These are phyloP conservation scores for Syzygium aqueum DNA, from an alignment of 345 rosid species.

Conservation along the genomic window DNA sequence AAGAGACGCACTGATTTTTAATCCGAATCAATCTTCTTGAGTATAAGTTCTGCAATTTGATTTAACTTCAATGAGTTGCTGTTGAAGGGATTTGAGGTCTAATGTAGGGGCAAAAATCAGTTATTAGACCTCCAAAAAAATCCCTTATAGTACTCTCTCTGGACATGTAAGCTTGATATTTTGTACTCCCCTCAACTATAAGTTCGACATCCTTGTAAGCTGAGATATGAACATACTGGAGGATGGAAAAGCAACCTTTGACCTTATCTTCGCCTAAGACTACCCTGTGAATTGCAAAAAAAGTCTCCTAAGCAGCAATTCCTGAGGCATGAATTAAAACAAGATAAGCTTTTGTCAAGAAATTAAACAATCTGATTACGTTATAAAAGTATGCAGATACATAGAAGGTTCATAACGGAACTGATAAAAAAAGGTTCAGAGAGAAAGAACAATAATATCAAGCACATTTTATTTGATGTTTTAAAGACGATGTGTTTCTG, in stretches of 20 bases:
- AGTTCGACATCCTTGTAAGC: constrained; percentile 20
- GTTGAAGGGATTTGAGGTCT: constrained; percentile 32
- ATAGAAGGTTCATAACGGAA: not conserved
- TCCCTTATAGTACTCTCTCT: constrained; percentile 26
- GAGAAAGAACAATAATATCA: not conserved
- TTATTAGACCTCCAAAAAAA: constrained; percentile 44
- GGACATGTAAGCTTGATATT: constrained; percentile 26
- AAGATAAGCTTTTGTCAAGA: not conserved
- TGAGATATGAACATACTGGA: constrained; percentile 7
- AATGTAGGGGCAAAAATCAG: constrained; percentile 7
- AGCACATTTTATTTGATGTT: not conserved
- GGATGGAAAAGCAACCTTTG: constrained; percentile 28
- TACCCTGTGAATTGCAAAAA: constrained; percentile 23
- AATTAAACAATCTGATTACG: not conserved
- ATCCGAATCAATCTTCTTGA: constrained; percentile 30
- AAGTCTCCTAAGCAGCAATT: constrained; percentile 56
- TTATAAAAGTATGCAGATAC: not conserved
- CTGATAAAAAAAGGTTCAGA: not conserved
- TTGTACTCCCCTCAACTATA: constrained; percentile 29
- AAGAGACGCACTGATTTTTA: constrained; percentile 26
- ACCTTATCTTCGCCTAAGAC: constrained; percentile 32
- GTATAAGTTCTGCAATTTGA: constrained; percentile 41
- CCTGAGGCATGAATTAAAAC: constrained; percentile 31
- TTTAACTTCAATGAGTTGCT: constrained; percentile 55
- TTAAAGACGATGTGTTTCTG: not conserved